Evolutionary conservation across 352 stramenopile species (phyloP).

Genomic region (Phytophthora colocasiae): DNA sequence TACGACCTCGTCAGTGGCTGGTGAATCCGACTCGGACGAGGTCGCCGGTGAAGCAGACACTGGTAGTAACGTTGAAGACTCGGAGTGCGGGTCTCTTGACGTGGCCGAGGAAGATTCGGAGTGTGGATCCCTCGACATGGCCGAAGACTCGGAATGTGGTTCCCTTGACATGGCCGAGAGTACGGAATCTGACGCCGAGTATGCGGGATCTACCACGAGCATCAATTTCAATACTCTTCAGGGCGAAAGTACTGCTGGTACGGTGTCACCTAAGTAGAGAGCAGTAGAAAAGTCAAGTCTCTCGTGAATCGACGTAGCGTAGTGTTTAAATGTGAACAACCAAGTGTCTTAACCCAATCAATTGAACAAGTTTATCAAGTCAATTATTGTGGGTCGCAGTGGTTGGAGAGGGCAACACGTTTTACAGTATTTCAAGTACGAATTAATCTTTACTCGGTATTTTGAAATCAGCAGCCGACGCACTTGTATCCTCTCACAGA

Average conservation of each 20-base stretch:
- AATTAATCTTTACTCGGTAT: too few relatives aligned
- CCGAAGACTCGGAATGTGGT: constrained; percentile 29
- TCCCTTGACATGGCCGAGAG: constrained; percentile 42
- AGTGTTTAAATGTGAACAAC: constrained; percentile 15
- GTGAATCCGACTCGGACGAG: constrained; percentile 25
- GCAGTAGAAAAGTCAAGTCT: constrained; percentile 6
- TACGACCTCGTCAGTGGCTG: constrained; percentile 21
- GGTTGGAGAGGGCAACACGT: too few relatives aligned
- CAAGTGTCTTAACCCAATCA: not conserved
- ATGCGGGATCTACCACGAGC: constrained; percentile 34
- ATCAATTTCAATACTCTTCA: constrained; percentile 44
- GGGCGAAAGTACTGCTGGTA: constrained; percentile 23
- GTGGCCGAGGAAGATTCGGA: constrained; percentile 30
- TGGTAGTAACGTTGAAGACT: constrained; percentile 26
- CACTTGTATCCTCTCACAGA: too few relatives aligned
- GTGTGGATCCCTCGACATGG: constrained; percentile 37
- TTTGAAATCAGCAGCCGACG: too few relatives aligned
- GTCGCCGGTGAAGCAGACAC: constrained; percentile 31
- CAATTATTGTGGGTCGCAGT: not conserved
- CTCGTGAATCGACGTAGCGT: constrained; percentile 21
- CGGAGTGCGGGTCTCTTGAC: constrained; percentile 32
- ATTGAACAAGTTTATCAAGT: not conserved
- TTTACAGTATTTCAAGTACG: too few relatives aligned
- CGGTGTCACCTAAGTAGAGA: constrained; percentile 32
- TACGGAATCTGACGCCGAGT: constrained; percentile 24